phyloP scores from a whole-genome alignment of 1,284 basidiomycete species.

The Baeospora myosura region DNA sequence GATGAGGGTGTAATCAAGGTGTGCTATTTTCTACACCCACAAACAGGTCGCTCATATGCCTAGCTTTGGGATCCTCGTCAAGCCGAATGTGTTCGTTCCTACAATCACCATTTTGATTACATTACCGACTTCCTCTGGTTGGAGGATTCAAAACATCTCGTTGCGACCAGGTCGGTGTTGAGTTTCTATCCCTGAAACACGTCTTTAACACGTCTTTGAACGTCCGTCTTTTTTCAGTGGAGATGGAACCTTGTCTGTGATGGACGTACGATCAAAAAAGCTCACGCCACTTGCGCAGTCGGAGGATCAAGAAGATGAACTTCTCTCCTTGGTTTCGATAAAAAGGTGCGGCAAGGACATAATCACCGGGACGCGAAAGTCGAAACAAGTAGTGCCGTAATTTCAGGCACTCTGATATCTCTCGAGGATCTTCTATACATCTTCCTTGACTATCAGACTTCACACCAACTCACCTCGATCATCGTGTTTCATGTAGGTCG shows the following conservation, averaged over 20 bases:
- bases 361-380: neutral
- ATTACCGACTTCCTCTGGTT: slow-evolving; percentile 91
- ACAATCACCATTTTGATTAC: slow-evolving; percentile 91
- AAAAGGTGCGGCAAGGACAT: slow-evolving; percentile 49
- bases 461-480: neutral
- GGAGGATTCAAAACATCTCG: slow-evolving; percentile 77
- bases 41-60: slow-evolving; percentile 8
- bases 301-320: slow-evolving; percentile 94
- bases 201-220: slow-evolving; percentile 5
- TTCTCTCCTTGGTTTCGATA: slow-evolving; percentile 79
- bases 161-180: slow-evolving; percentile 75
- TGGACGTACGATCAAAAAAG: slow-evolving; percentile 80
- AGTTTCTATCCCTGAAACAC: neutral
- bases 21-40: slow-evolving; percentile 15
- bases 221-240: slow-evolving; percentile 46
- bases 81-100: slow-evolving; percentile 55
- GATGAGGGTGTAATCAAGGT: slow-evolving; percentile 93
- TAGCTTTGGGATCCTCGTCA: slow-evolving; percentile 88
- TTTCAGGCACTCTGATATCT: neutral
- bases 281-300: slow-evolving; percentile 69
- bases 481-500: slow-evolving; percentile 37
- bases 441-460: slow-evolving; percentile 2
- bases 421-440: neutral
- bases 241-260: slow-evolving; percentile 85
- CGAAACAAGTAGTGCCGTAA: neutral